Conservation (phyloP, 1,139 yeast genomes). For the Pichia sp. region DNA sequence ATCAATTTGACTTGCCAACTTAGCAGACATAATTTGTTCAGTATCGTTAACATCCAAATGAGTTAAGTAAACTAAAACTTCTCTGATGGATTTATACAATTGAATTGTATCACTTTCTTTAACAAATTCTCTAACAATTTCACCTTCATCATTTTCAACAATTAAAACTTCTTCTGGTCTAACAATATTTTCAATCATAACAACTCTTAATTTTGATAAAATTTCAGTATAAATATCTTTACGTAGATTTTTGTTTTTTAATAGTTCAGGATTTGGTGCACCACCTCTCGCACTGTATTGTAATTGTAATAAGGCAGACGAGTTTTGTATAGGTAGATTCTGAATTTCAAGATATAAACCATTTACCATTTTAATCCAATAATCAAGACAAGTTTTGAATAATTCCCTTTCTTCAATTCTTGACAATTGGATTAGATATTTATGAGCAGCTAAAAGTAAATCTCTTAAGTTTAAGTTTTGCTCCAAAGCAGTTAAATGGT, state of each 20-base stretch:
- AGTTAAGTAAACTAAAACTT: constrained; percentile 87
- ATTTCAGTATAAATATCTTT: constrained; percentile 75
- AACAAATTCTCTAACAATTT: constrained; percentile 94
- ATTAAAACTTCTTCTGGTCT: constrained; percentile 96
- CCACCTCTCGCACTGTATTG: constrained; percentile 63
- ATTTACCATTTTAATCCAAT: constrained; percentile 82
- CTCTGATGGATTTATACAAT: constrained; percentile 91
- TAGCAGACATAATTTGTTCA: constrained; percentile 86
- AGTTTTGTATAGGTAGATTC: constrained; percentile 62
- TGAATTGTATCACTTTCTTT: constrained; percentile 96
- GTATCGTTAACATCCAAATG: constrained; percentile 94
- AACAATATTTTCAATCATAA: constrained; percentile 94
- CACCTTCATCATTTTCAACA: constrained; percentile 98
- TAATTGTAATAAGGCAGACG: constrained; percentile 71
- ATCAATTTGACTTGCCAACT: constrained; percentile 86
- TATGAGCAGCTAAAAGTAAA: constrained; percentile 59
- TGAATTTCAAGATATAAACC: constrained; percentile 83
- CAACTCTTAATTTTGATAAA: constrained; percentile 76
- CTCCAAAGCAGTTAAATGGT: constrained; percentile 74
- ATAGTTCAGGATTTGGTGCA: constrained; percentile 77
- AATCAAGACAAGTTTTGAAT: constrained; percentile 90
- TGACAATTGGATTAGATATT: constrained; percentile 77
- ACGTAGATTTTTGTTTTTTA: constrained; percentile 74
- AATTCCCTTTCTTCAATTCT: constrained; percentile 93
- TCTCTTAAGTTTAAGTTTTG: constrained; percentile 51